Conservation (phyloP, 2,329 filamentous ascomycete species). For the Aaosphaeria arxii region DNA sequence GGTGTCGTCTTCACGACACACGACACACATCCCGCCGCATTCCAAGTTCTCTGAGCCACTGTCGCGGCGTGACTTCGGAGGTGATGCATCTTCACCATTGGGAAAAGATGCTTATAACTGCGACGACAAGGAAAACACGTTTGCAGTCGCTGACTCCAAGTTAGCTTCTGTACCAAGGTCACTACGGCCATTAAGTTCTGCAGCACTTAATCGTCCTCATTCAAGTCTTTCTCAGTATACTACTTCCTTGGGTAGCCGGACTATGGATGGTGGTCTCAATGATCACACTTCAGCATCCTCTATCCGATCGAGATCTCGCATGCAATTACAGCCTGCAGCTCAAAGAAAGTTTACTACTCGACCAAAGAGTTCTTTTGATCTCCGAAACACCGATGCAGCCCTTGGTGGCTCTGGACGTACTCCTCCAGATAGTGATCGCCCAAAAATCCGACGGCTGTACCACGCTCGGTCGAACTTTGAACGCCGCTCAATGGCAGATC, state of each 20-base stretch:
- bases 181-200: constrained; percentile 13
- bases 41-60: constrained; percentile 16
- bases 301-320: neutral
- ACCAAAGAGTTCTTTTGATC: constrained; percentile 32
- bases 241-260: constrained; percentile 3
- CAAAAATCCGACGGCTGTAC: constrained; percentile 5
- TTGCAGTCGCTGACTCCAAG: constrained; percentile 7
- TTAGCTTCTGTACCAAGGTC: constrained; percentile 11
- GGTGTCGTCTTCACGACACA: constrained; percentile 8
- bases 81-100: constrained; percentile 5
- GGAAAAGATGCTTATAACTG: constrained; percentile 3
- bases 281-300: neutral
- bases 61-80: constrained; percentile 3
- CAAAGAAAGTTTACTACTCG: constrained; percentile 18
- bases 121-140: constrained; percentile 3
- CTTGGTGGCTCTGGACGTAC: neutral
- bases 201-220: constrained; percentile 8
- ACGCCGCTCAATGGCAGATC: too few species aligned
- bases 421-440: neutral
- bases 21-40: constrained; percentile 16
- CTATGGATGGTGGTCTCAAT: neutral
- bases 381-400: constrained; percentile 12
- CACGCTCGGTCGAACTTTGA: neutral
- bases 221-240: constrained; percentile 13
- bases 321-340: constrained; percentile 10